Base-by-base conservation (phyloP, 176 grass and related monocot genomes). In the Carex littledalei region DNA sequence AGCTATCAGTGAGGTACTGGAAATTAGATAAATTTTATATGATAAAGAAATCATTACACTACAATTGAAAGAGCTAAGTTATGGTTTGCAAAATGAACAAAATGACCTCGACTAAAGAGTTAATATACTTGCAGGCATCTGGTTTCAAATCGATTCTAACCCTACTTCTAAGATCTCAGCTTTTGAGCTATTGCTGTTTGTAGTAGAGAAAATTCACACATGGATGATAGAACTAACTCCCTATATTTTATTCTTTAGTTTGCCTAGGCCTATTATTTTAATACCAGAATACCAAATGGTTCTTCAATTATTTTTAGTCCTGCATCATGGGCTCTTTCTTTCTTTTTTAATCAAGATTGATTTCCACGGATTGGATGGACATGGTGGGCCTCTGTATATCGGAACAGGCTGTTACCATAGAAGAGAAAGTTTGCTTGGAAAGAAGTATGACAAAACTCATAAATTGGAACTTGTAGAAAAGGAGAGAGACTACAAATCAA, bases 371-470 rank as follows among this genome's bases (percentile, higher is more conserved):
- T 91, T 92, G 2, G 91, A 98, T 63, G 63, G 83, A 86, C 43
- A 76, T 49, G 95, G 91, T 32, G 95, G 95, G 3, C 68, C 86
- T 62, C 1, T 86, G 11, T 98, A 92, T 63, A 64, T 92, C 47
- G 95, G 91, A 81, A 84, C 91, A 9, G 95, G 91, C 63, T 90
- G 93, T 83, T 98, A 93, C 89, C 93, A 98, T 65, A 90, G 88
- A 87, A 92, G 93, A 77, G 91, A 92, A 57, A 66, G 76, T 64
- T 87, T 98, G 22, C 88, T 90, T 4, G 95, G 95, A 15, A 86
- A 84, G 76, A 87, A 65, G 10, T 94, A 88, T 22, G 84, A 79
- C 54, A 39, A 91, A 85, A 89, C 81, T 80, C 88, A 87, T 73
- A 92, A 85, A 64, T 84, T 86, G 76, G 85, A 98, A 53, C 83